These are phyloP conservation scores for Penicillium arizonense DNA, from an alignment of 495 filamentous ascomycete species.

Conservation along the genomic window DNA sequence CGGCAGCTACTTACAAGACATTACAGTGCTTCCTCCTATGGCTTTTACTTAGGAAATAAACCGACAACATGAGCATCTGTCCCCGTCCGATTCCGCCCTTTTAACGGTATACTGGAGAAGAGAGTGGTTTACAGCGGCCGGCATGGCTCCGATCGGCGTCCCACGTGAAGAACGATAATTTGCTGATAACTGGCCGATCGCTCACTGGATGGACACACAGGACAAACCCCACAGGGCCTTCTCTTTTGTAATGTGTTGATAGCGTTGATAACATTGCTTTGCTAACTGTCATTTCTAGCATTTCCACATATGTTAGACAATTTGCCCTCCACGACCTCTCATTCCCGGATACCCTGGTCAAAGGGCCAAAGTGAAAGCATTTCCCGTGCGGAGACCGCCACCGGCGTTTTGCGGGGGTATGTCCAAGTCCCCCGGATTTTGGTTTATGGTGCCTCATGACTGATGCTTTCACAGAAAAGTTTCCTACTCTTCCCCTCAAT, in stretches of 20 bases:
- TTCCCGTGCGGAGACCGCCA: conserved; percentile 5
- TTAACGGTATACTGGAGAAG: no score
- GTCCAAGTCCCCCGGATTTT: conserved; percentile 6
- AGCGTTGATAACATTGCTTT: background rate
- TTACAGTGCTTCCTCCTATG: no score
- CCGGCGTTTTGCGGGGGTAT: conserved; percentile 4
- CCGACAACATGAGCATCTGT: no score
- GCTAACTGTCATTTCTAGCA: no score
- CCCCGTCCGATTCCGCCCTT: no score
- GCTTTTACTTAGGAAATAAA: no score
- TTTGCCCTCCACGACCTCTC: background rate
- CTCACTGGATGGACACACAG: background rate
- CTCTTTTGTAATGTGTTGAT: background rate
- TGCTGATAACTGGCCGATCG: conserved; percentile 4
- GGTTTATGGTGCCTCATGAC: background rate
- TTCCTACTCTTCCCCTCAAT: background rate
- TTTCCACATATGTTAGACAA: no score
- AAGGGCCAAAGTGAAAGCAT: no score
- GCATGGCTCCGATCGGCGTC: no score
- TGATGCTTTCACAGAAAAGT: background rate
- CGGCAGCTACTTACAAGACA: no score
- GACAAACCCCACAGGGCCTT: background rate
- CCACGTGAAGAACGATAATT: background rate
- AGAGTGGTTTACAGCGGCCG: no score
- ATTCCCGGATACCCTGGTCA: background rate